Evolutionary conservation across 2,329 filamentous ascomycete species (phyloP), one percentile per base, ranked within the genome.

Genomic region (Cladophialophora bantiana): DNA sequence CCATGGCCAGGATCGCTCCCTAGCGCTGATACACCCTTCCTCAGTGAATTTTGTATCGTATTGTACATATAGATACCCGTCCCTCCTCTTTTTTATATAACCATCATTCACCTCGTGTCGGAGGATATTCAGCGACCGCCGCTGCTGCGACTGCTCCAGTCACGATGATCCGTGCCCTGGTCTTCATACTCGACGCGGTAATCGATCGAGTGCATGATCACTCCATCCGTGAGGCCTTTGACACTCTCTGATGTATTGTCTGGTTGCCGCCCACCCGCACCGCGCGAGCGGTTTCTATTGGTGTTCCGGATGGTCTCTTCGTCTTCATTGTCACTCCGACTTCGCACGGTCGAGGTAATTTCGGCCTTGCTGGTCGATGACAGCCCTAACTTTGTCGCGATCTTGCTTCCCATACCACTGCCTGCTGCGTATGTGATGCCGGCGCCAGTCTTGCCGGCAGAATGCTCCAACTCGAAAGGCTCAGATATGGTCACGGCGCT

Each of bases 141-240:
- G n/a, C 57, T 59, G 57, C 57, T 59, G 31, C 42, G 57, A n/a
- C 57, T 59, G 12, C 31, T 59, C 57, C 57, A 59, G 40, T 59
- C 57, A 40, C 57, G 57, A 26, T 59, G 40, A 35, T 59, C 57
- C 2, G 31, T 36, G 10, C 13, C 26, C 31, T 50, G 57, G 32
- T 70, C 75, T 62, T 73, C 72, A 58, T 68, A 72, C 57, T 72
- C 64, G 45, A 74, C 71, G 34, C 65, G 63, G 62, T 72, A 74
- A 45, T 72, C 72, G 40, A 69, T 70, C 7, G 71, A 71, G 36
- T 74, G 71, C 55, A 74, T 48, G 54, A 74, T 74, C n/a, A 70
- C 67, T 34, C 68, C 69, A 32, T 71, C 68, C 3, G 70, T 69
- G 2, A 72, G 60, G 9, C 70, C 70, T 61, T 71, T 67, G 56